These are phyloP conservation scores for Coffea canephora DNA, from an alignment of 257 asterid genomes.

Conservation along the genomic window DNA sequence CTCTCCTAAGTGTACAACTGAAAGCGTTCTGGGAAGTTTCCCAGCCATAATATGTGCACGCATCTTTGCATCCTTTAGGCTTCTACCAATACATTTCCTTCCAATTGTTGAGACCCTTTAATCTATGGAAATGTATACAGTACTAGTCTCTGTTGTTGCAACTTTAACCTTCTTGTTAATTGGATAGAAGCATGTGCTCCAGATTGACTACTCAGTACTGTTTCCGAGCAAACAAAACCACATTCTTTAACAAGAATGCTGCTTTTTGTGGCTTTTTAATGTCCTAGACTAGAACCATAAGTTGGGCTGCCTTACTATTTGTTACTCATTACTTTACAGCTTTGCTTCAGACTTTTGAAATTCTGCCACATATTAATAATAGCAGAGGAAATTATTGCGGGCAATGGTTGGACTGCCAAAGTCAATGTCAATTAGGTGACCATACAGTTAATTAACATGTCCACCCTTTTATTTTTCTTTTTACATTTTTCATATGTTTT, in stretches of 20 bases:
- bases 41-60: not conserved
- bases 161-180: not conserved
- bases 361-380: not conserved
- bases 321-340: not conserved
- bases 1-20: not conserved
- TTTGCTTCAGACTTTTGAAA: not conserved
- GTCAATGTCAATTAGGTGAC: not conserved
- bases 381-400: not conserved
- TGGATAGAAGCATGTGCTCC: not conserved
- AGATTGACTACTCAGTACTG: not conserved
- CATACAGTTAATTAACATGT: not conserved
- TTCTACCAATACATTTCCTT: not conserved
- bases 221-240: not conserved
- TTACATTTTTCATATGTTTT: not conserved
- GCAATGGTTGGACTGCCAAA: not conserved
- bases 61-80: not conserved
- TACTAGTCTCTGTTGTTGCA: not conserved
- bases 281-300: not conserved
- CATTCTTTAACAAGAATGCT: not conserved
- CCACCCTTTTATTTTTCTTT: not conserved
- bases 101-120: not conserved
- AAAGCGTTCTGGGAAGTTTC: not conserved
- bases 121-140: not conserved
- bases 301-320: not conserved
- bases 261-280: not conserved